These are phyloP conservation scores for Leishmania martiniquensis DNA, from an alignment of 208 protist genomes.

Conservation along the genomic window DNA sequence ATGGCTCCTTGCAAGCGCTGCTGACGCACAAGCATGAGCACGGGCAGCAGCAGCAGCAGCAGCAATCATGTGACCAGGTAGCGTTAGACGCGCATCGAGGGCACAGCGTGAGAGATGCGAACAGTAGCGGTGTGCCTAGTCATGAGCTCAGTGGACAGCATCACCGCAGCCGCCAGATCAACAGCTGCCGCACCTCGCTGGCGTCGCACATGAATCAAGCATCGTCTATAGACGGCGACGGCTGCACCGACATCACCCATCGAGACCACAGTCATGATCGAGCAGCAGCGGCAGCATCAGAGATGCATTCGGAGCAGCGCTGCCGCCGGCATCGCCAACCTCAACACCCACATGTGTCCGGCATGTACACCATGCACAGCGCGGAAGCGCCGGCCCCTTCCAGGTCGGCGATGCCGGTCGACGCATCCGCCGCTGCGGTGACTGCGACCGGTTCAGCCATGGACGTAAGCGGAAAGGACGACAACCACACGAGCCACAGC, in stretches of 20 bases:
- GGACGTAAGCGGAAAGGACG: background rate
- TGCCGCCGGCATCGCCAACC: background rate
- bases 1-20: background rate
- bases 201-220: background rate
- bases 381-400: background rate
- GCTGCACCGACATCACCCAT: background rate
- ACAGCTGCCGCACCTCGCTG: background rate
- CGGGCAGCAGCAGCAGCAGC: conserved; percentile 2
- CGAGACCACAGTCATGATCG: background rate
- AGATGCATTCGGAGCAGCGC: conserved; percentile 5
- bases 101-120: background rate
- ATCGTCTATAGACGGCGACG: background rate
- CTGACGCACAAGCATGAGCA: background rate
- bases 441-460: background rate
- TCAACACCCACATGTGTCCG: background rate
- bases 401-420: background rate
- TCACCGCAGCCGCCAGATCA: background rate
- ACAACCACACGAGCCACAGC: background rate
- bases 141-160: background rate
- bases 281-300: background rate
- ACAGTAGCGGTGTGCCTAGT: background rate
- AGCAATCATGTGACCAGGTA: background rate
- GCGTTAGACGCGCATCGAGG: background rate
- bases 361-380: background rate
- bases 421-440: background rate